Evolutionary conservation across 2,329 filamentous ascomycete genomes (phyloP), one percentile per base, ranked within the genome.

Genomic region (Colletotrichum tabaci): DNA sequence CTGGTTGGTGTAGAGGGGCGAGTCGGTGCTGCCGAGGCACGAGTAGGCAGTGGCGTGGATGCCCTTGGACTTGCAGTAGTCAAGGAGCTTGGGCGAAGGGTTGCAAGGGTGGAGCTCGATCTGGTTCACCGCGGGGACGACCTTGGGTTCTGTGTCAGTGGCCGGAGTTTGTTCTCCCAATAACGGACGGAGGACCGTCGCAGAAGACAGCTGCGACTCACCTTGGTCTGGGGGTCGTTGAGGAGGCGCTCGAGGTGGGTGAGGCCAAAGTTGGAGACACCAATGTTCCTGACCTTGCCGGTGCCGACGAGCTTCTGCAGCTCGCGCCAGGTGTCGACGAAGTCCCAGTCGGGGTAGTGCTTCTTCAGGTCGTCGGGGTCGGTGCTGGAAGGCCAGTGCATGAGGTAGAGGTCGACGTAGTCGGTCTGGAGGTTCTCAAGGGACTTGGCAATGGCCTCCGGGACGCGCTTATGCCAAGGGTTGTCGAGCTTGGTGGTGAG

Each of bases 191-290:
- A 2, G 12, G 35, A 8, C 9, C 8, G 35, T 38, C 35, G 21
- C 21, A 9, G 9, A 23, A 26, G 26, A 9, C 10, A 53, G 4
- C 9, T 38, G 10, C 35, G 10, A 71, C 80, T 64, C 77, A 89
- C 90, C 84, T 91, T 91, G 83, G 86, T 89, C 74, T 85, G 86
- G 13, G 89, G 87, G 76, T 92, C 88, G 76, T 87, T 90, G 73
- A 96, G 86, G 70, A 96, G 87, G 81, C 89, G 93, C 87, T 96
- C 92, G 47, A 96, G 85, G 83, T 96, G 93, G 81, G 86, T 89
- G 80, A 95, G 94, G 74, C 88, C 92, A 81, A 97, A 96, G 87
- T 97, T 97, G 82, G 93, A 94, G 68, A 96, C 92, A 77, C 94
- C 94, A 79, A 96, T 94, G 85, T 94, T 94, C 82, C 87, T 89